Evolutionary conservation across 441 rosid genomes (phyloP).

Genomic region (Erodium texanum): DNA sequence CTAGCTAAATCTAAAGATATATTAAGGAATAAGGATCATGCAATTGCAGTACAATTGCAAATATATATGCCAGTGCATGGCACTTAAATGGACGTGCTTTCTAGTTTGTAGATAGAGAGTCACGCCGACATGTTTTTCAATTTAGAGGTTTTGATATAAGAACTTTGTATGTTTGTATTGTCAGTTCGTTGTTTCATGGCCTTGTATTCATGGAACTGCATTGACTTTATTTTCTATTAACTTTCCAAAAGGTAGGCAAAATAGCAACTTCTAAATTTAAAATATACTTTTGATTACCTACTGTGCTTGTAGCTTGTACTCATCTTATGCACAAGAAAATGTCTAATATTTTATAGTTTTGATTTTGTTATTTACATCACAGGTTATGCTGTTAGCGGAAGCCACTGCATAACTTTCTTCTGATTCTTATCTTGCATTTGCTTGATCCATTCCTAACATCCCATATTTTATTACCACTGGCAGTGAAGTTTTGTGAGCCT

Average conservation of each 20-base stretch:
- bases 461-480: constrained; percentile 18
- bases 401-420: background rate
- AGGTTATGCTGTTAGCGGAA: constrained; percentile 6
- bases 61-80: background rate
- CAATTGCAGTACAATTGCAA: background rate
- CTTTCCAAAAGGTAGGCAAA: too few species aligned
- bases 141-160: background rate
- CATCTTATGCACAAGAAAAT: constrained; percentile 1
- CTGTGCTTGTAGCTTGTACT: background rate
- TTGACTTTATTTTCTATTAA: too few species aligned
- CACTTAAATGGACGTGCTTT: background rate
- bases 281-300: too few species aligned
- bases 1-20: background rate
- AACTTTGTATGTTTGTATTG: too few species aligned
- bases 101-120: background rate
- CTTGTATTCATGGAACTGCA: too few species aligned
- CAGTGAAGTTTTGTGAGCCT: constrained; percentile 21
- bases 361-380: background rate
- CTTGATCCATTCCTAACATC: constrained; percentile 12
- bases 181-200: too few species aligned
- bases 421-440: background rate
- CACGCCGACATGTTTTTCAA: background rate
- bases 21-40: background rate
- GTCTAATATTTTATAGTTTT: too few species aligned
- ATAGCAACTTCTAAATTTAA: too few species aligned